Evolutionary conservation across 768 basidiomycete species (phyloP), one percentile per base, ranked within the genome.

Genomic region (Tricholoma saponaceum): DNA sequence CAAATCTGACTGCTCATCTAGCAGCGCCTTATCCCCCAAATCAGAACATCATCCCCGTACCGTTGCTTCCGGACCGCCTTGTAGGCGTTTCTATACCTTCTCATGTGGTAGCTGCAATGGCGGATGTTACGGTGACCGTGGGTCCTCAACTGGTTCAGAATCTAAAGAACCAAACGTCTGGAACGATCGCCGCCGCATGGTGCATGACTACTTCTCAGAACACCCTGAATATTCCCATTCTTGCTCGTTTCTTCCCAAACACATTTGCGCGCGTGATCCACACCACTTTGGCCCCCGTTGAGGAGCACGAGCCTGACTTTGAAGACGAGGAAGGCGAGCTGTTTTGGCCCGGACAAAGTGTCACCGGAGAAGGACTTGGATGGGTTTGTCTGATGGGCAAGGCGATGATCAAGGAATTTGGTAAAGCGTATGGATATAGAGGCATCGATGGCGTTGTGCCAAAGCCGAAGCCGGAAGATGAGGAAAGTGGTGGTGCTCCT

Each of bases 361-460:
- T 84, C 57, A 87, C 81, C 28, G 89, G 88, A 43, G 87, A 90
- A 69, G 90, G 90, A 51, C 77, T 92, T 28, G 90, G 86, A 20
- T 92, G 90, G 90, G 84, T 91, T n/a, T 92, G 90, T 69, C 76
- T 88, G 26, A 86, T 92, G 83, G 90, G 89, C 63, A 89, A 87
- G 67, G 86, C 89, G 39, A 92, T 92, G 90, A 83, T 92, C 66
- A 84, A 81, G 63, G 90, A 92, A 66, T 87, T 89, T 64, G 89
- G 89, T 60, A 85, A 83, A 65, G 79, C 83, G 32, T 84, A 86
- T 70, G 87, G 86, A 10, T 92, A 92, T 73, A 76, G 74, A 57
- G 88, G 90, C 28, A 70, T 89, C 16, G 81, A 84, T 18, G 89
- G 89, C 16, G 83, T 86, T n/a, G 82, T 91, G 32, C 85, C 83